phyloP scores from a whole-genome alignment of 371 early-diverging fungal genomes.

The Mortierella sp. region DNA sequence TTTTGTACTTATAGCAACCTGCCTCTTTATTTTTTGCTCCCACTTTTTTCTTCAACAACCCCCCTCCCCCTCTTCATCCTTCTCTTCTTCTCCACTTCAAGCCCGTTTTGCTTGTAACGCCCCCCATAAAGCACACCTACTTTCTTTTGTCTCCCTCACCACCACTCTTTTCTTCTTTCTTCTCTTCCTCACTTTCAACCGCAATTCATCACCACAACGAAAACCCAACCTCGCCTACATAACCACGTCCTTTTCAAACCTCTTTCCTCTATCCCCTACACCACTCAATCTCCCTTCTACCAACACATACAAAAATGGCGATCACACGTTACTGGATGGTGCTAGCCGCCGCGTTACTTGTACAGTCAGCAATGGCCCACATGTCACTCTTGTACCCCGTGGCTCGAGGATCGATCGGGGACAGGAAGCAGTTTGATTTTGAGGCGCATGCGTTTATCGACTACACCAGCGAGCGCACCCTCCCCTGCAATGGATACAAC shows the following conservation, averaged over 20 bases:
- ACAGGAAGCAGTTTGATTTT: slow-evolving; percentile 24
- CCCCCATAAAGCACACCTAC: not conserved
- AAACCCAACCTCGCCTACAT: not conserved
- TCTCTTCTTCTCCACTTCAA: not conserved
- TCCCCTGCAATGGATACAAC: slow-evolving; percentile 46
- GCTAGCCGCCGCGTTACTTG: not conserved
- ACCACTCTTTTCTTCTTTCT: not conserved
- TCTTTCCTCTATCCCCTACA: not conserved
- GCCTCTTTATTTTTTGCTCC: not conserved
- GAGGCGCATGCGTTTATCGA: slow-evolving; percentile 39
- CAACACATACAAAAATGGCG: slow-evolving; percentile 10
- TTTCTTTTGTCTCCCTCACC: not conserved
- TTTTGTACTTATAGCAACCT: not conserved
- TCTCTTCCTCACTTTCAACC: not conserved
- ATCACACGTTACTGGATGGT: slow-evolving; percentile 8
- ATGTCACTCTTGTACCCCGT: slow-evolving; percentile 34
- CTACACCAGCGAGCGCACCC: slow-evolving; percentile 8
- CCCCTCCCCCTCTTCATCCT: not conserved
- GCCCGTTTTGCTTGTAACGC: not conserved
- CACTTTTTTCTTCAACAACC: not conserved
- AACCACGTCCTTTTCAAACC: not conserved
- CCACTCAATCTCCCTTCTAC: too few relatives aligned
- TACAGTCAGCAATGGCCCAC: slow-evolving; percentile 22
- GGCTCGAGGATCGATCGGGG: slow-evolving; percentile 24
- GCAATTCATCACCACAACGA: not conserved